Conservation (phyloP, 1,139 yeast species). For the Kodamaea sp. region DNA sequence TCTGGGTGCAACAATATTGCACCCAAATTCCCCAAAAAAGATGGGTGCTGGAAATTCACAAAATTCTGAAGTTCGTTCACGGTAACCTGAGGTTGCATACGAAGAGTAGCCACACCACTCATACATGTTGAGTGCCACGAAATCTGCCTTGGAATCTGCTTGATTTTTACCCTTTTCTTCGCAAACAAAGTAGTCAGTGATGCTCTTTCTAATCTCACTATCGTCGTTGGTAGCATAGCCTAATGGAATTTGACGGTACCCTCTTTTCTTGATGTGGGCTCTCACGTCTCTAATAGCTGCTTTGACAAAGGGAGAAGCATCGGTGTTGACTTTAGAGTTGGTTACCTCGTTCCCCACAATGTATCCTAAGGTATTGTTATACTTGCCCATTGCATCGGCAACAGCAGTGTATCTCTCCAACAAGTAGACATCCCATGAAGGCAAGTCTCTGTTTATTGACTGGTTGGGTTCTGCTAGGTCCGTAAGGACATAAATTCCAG, state of each 20-base stretch:
- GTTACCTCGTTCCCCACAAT: constrained; percentile 67
- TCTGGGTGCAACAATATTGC: constrained; percentile 53
- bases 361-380: constrained; percentile 54
- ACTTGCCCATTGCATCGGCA: constrained; percentile 50
- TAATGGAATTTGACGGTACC: constrained; percentile 54
- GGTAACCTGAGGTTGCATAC: constrained; percentile 55
- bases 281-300: constrained; percentile 63
- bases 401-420: constrained; percentile 46
- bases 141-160: constrained; percentile 35
- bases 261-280: constrained; percentile 40
- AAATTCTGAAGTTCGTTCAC: constrained; percentile 53
- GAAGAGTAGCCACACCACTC: constrained; percentile 71
- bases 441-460: constrained; percentile 51
- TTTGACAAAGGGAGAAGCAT: constrained; percentile 61
- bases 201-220: constrained; percentile 44
- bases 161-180: constrained; percentile 28
- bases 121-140: constrained; percentile 62
- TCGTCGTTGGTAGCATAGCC: constrained; percentile 68
- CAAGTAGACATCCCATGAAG: constrained; percentile 47
- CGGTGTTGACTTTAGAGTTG: constrained; percentile 47
- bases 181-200: constrained; percentile 55
- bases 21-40: constrained; percentile 65
- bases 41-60: constrained; percentile 52
- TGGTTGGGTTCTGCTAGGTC: constrained; percentile 57
- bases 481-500: constrained; percentile 57